Percentiles rank a stretch among this genome's conserved stretches.
Conservation (phyloP, 768 basidiomycete genomes). For the Thelephora ganbajun region DNA sequence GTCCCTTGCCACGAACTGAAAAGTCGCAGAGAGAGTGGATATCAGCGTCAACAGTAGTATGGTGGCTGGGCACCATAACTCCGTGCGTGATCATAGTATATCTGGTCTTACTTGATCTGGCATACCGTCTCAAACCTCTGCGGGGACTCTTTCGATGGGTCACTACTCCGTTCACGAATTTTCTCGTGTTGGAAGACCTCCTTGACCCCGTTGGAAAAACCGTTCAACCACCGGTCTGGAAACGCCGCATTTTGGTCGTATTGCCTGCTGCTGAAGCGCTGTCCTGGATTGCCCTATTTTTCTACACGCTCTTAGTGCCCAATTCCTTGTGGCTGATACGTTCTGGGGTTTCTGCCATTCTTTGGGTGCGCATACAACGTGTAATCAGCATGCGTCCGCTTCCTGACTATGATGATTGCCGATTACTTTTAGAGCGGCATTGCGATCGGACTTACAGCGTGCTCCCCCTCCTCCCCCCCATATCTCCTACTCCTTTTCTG, state of each 20-base stretch:
- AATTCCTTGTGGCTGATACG: slow-evolving; percentile 11
- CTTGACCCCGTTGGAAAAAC: slow-evolving; percentile 22
- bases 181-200: slow-evolving; percentile 38
- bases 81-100: too few species aligned
- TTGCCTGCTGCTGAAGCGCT: slow-evolving; percentile 26
- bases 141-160: slow-evolving; percentile 4
- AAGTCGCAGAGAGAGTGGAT: too few species aligned
- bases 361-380: slow-evolving; percentile 32
- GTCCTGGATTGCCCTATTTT: slow-evolving; percentile 29
- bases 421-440: background rate
- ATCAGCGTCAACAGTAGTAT: too few species aligned
- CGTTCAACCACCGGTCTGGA: slow-evolving; percentile 15
- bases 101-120: background rate
- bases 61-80: too few species aligned
- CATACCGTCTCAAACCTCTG: slow-evolving; percentile 5
- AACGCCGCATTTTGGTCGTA: slow-evolving; percentile 19
- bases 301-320: slow-evolving; percentile 18
- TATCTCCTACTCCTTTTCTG: slow-evolving; percentile 34
- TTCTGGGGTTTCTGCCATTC: slow-evolving; percentile 20
- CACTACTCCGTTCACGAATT: slow-evolving; percentile 32
- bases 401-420: background rate
- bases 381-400: background rate
- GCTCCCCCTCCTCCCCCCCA: slow-evolving; percentile 33
- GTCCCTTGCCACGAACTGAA: too few species aligned
- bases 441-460: slow-evolving; percentile 23